Evolutionary conservation across 78 protist genomes (phyloP), one percentile per base, ranked within the genome.

Genomic region (Isochrysis galbana): DNA sequence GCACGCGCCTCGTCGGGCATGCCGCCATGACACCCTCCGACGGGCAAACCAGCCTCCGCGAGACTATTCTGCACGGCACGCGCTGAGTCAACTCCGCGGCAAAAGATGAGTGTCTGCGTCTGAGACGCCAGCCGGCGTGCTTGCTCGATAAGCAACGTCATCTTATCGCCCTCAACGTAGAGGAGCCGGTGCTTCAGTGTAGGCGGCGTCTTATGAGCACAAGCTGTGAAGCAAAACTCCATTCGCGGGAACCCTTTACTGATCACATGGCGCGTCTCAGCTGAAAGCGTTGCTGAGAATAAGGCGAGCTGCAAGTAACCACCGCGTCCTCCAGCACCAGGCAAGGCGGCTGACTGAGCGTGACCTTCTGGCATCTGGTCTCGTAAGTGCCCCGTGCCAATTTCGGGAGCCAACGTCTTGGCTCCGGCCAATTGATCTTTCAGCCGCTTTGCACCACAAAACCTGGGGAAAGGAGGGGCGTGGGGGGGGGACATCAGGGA

Each of bases 71-170:
- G 39, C 39, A 70, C 80, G 34, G 80, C 80, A 0, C 80, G 34
- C 80, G 80, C 80, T 19, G 80, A 70, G 44, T 70, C 45, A 17
- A 70, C 39, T 36, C 80, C 80, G 80, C 80, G 80, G 80, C 80
- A 70, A 22, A 70, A 70, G 80, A 70, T 34, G 80, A 70, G 36
- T 2, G 41, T n/a, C 32, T 19, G 80, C 80, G 36, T 34, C 29
- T 70, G 7, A 10, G 41, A 5, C 23, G 23, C 80, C 80, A 26
- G 80, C 41, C 39, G 80, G n/a, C 22, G 4, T 23, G 38, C 11
- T 23, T n/a, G 26, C 72, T n/a, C 38, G 38, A n/a, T 11, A n/a
- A 67, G 74, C 36, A 11, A 3, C 74, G 3, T n/a, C 74, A 70
- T 5, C 80, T 70, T 70, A 41, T 70, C 80, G 80, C 80, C 80